Base-by-base conservation (phyloP, 2,329 filamentous ascomycete species). In the Pezicula rhizophila region DNA sequence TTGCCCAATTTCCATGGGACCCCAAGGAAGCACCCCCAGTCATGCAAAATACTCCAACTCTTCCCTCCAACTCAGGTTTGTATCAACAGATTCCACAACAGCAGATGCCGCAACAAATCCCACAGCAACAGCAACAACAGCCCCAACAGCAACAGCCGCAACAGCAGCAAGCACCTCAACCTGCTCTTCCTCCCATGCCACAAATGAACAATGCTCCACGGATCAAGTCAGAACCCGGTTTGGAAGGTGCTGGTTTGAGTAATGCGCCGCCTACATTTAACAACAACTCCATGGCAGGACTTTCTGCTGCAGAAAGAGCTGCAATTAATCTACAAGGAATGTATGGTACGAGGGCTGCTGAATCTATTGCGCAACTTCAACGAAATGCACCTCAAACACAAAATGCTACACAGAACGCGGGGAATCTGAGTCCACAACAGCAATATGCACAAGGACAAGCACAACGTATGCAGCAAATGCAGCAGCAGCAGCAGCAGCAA, bases 1-100 rank as follows among this genome's bases (percentile, higher is more conserved):
- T 97, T 53, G 93, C 93, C 51, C 75, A 80, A 49, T 96, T 97
- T 66, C 92, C 93, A 10, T 99, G 93, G 93, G 93, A 99, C 65
- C 92, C 93, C 39, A 84, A 87, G 64, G 84, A 87, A 46, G 78
- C 80, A 58, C 17, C 40, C 5, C 60, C 73, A 61, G 62, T 74
- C 59, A 61, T 67, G 25, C 35, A 53, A 46, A 60, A 61, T 34
- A 58, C 60, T 31, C 61, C 64, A 12, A 64, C 60, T 7, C 55
- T 66, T 11, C 61, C 64, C 23, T 64, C 63, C 33, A 65, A 65
- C 54, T 54, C 53, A 33, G 56, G 57, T 35, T 54, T 56, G 40
- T 65, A 65, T 28, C 60, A 61, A 42, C 49, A 52, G 34, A 60
- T 57, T 42, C 46, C 52, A 26, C 53, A 54, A n/a, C 52, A 59